These are phyloP conservation scores for Daldinia decipiens DNA, from an alignment of 495 filamentous ascomycete genomes.

Conservation along the genomic window DNA sequence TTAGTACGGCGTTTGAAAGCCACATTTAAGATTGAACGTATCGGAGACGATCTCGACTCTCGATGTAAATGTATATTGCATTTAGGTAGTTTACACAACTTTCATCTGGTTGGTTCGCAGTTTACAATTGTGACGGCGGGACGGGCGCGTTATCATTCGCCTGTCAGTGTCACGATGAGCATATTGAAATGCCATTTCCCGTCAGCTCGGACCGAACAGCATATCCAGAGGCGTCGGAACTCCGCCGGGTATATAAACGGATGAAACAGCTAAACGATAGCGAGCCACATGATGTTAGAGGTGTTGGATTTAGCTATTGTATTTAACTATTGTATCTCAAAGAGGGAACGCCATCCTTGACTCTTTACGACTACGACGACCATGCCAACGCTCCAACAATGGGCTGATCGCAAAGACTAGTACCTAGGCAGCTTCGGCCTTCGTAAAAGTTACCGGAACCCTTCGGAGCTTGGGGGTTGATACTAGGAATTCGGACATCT, in stretches of 20 bases:
- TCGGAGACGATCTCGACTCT: neutral
- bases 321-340: slow-evolving; percentile 6
- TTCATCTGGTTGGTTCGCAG: neutral
- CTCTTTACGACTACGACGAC: neutral
- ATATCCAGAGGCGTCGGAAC: slow-evolving; percentile 34
- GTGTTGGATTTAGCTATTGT: neutral
- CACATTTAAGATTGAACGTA: slow-evolving; percentile 16
- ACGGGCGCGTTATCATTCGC: neutral
- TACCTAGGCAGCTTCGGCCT: slow-evolving; percentile 25
- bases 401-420: slow-evolving; percentile 18
- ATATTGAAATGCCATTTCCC: slow-evolving; percentile 27
- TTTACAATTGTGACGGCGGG: neutral
- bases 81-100: neutral
- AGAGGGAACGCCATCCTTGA: slow-evolving; percentile 34
- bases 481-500: slow-evolving; percentile 11
- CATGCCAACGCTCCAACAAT: neutral
- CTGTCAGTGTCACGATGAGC: slow-evolving; percentile 1
- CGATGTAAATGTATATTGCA: neutral
- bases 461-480: slow-evolving; percentile 28
- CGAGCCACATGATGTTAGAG: neutral
- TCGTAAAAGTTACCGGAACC: slow-evolving; percentile 12
- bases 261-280: slow-evolving; percentile 7
- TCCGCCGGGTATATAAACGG: slow-evolving; percentile 2
- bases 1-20: slow-evolving; percentile 10
- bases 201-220: slow-evolving; percentile 34